Evolutionary conservation across 768 basidiomycete species (phyloP), one percentile per base, ranked within the genome.

Genomic region (Mycena sanguinolenta): DNA sequence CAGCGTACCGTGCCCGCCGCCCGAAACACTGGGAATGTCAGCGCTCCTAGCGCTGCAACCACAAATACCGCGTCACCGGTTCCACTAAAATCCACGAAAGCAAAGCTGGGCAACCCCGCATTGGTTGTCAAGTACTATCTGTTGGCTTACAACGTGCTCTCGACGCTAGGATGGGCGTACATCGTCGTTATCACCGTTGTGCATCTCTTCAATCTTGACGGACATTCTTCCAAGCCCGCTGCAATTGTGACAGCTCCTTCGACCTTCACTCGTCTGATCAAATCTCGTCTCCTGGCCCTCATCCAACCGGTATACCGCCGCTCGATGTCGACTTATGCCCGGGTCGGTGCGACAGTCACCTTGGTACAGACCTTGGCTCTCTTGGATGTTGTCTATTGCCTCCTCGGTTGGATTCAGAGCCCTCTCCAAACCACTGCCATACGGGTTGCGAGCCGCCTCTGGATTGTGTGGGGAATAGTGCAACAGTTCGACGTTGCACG

Each of bases 401-500:
- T 92, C 8, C 75, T 95, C 9, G 91, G 96, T 0, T 90, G 91
- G 85, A 97, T 98, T 53, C 84, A 91, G 58, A 93, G 91, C 64
- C 92, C 94, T 10, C 77, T 95, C 16, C 84, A 81, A 17, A 96
- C 95, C 0, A 96, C 95, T 0, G 77, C 83, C 8, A 88, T 91
- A 73, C 96, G 97, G 79, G 95, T 97, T 44, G 86, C 90, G 0
- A 94, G 92, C 71, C 84, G 96, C 46, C 84, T 98, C 4, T 91
- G 92, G 80, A 84, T 95, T 50, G 90, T 98, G 2, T 98, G 95
- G 96, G 93, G 90, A 25, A 87, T 98, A 67, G 88, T 89, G 0
- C 87, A 90, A 65, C 84, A 85, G 58, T 94, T 91, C 74, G 84
- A 86, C 0, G 78, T 83, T 70, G 94, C 93, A 30, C 92, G 89